Base-by-base conservation (phyloP, 2,329 filamentous ascomycete species). In the Fusarium falciforme region DNA sequence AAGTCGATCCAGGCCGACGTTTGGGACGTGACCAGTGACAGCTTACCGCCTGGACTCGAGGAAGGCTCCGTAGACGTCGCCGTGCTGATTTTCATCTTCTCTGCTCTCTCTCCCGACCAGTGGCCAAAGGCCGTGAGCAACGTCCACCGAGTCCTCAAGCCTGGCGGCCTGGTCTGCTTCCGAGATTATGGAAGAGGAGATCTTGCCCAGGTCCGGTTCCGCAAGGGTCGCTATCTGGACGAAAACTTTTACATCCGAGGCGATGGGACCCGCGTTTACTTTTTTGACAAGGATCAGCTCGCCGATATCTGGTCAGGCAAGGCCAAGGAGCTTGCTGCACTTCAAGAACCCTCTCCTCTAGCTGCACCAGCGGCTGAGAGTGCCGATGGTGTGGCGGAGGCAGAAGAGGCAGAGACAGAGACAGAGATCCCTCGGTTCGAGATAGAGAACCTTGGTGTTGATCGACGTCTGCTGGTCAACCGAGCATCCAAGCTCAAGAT, bases 241-340 rank as follows among this genome's bases (percentile, higher is more conserved):
- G 96, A 98, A 83, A 99, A 98, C 80, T 99, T 99, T 79, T 99
- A 99, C 82, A 93, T 98, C 52, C 88, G 96, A 36, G 96, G 96
- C 2, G 96, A 99, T 82, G 96, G 96, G 2, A 99, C 96, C 5
- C 89, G 96, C 8, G 96, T 99, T 0, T 99, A 98, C 83, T 99
- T 99, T 83, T 99, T 99, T 79, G 96, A 98, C 66, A 88, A 91
- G 82, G 92, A 95, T 36, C 93, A 99, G 84, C 85, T 99, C 63
- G 88, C 89, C 62, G 82, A 88, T 49, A 96, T 98, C 68, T 98
- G 96, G 96, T 87, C 87, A 27, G 89, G 88, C 36, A 80, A 80
- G 61, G 71, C 61, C 67, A 61, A 67, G 3, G 73, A 78, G 16
- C 78, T 79, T 35, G 38, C 38, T 25, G 31, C 14, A 25, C 42